Percentiles rank a stretch among this genome's conserved stretches.
Conservation (phyloP, 768 basidiomycete genomes). For the Holtermanniella nyarrowii region DNA sequence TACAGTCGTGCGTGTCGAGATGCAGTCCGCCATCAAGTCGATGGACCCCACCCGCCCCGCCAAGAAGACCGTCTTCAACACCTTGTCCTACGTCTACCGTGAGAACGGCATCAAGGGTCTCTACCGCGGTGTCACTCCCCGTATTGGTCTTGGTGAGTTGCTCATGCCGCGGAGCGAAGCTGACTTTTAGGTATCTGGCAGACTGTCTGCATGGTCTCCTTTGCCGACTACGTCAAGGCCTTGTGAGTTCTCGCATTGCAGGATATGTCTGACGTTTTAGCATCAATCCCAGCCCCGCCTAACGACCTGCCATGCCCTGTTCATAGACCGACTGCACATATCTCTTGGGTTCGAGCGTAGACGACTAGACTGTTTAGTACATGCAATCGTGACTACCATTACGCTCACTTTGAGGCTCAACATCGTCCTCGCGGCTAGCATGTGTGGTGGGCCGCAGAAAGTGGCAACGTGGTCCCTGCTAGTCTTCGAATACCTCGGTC, state of each 20-base stretch:
- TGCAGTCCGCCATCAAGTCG: constrained; percentile 98
- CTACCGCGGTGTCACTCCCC: constrained; percentile 94
- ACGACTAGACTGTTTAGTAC: neutral
- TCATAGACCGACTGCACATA: too few species aligned
- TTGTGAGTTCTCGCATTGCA: constrained; percentile 22
- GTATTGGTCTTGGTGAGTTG: constrained; percentile 69
- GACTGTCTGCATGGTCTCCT: constrained; percentile 88
- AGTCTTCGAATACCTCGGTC: too few species aligned
- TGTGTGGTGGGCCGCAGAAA: too few species aligned
- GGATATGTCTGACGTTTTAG: neutral
- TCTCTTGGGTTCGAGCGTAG: neutral
- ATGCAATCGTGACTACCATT: neutral
- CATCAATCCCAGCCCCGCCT: too few species aligned
- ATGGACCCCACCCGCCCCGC: constrained; percentile 67
- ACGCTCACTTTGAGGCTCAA: neutral
- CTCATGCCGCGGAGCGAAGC: neutral
- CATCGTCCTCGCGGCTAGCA: too few species aligned
- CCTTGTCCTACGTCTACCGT: constrained; percentile 84
- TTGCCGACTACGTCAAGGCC: constrained; percentile 88
- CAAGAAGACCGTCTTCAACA: constrained; percentile 80
- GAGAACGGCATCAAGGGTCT: constrained; percentile 93
- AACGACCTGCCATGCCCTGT: neutral
- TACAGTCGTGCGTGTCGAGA: constrained; percentile 47
- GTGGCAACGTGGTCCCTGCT: too few species aligned
- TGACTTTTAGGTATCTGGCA: constrained; percentile 25